Base-by-base conservation (phyloP, 176 grass and related monocot species). In the Rhynchospora tenuis region DNA sequence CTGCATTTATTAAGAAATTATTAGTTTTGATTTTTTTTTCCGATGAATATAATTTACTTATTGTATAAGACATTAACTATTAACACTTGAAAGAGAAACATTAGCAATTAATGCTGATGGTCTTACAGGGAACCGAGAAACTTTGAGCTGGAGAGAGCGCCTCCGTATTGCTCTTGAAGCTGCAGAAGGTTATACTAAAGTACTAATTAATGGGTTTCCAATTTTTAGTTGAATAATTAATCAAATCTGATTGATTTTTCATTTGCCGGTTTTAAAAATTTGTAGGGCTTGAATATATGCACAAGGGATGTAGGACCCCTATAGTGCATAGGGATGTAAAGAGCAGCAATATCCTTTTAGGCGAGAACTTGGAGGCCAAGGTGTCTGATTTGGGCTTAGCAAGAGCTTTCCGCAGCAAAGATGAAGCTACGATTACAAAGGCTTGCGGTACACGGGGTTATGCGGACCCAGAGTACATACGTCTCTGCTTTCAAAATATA, bases 261-360 rank as follows among this genome's bases (percentile, higher is more conserved):
- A 26, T 61, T 60, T 26, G 14, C 2, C 38, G 52, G 50, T 15
- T 31, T 47, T 47, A 24, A 22, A 38, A 24, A 8, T 27, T 46
- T 23, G 48, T 48, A 88, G 82, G 86, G 4, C 82, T 88, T 48
- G 81, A 88, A 26, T 88, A 88, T 72, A n/a, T 88, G 33, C 86
- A 88, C 73, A 84, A 58, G 59, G 86, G 81, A 54, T 80, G 81
- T 70, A 59, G 13, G 17, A 59, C 46, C 17, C 82, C 81, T 27
- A 57, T 88, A 72, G 33, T 88, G 9, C 82, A 88, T 59, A 88
- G 86, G 78, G 86, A 88, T 88, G 81, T 88, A 46, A 88, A 88
- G 73, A 75, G 74, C 28, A 64, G 44, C 2, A 85, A 85, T 31
- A 85, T 89, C 19, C 83, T 85, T 17, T 81, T 89, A 48, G 66